Evolutionary conservation across 805 yeast species (phyloP), one percentile per base, ranked within the genome.

Genomic region (Yamadazyma insecticola): DNA sequence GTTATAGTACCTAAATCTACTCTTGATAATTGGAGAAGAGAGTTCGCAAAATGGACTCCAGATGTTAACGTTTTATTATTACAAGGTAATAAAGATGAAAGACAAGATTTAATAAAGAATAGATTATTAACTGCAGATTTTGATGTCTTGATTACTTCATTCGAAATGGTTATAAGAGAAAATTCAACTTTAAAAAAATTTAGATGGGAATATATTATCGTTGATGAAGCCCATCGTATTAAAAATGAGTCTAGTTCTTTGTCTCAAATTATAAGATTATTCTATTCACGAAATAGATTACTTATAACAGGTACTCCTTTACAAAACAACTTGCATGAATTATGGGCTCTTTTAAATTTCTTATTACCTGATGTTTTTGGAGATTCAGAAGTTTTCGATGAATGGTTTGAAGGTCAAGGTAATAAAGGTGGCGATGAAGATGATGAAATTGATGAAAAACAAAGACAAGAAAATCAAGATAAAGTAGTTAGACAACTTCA

Each of bases 161-260:
- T 83, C 54, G 97, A 90, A 51, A 85, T 88, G 81, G 92, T 92
- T 13, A 78, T 90, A 28, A 75, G 94, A 37, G 98, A 90, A 53
- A 90, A 90, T 55, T 52, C 84, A 12, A 74, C 75, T 26, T 66
- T 92, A 46, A 83, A 83, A 47, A 87, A 83, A 53, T 63, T 90
- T 36, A 79, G 82, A 30, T 90, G 97, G 97, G 89, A 89, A 58
- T 90, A 90, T 55, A 79, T 92, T 34, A 72, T 92, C 13, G 86
- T 90, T 31, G 98, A 90, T 62, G 97, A 89, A 58, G 97, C 97
- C 2, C 98, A 90, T 57, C 76, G 97, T 53, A 90, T 90, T 53
- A 90, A 90, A 53, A 92, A 92, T 54, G 97, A 92, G 51, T 94
- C 86, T 50, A 81, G 94, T 43, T 80, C 92, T 22, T 66, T 90